These are phyloP conservation scores for Yamadazyma kitorensis DNA, from an alignment of 805 yeast genomes.

Conservation along the genomic window DNA sequence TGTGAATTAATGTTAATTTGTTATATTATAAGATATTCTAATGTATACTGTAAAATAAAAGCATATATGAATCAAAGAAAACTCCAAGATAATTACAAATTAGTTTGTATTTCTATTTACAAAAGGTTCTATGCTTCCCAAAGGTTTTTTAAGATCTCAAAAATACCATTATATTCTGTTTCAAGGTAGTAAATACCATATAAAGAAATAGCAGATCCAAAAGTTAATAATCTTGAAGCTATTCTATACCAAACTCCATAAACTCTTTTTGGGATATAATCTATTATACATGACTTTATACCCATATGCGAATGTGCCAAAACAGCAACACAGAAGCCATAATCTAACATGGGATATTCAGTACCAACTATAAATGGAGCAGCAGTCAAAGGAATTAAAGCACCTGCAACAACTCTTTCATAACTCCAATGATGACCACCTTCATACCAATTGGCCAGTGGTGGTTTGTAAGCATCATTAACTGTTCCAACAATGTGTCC, in stretches of 20 bases:
- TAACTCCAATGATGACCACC: conserved; percentile 95
- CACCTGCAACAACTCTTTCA: conserved; percentile 69
- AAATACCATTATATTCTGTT: conserved; percentile 75
- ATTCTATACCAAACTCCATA: conserved; percentile 73
- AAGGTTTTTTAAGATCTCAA: conserved; percentile 56
- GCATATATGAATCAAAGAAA: no score
- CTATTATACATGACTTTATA: conserved; percentile 85
- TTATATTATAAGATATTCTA: neutral
- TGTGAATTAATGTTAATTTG: neutral
- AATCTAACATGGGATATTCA: conserved; percentile 66
- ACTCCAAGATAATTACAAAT: no score
- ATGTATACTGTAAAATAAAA: no score
- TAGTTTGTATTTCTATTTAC: no score
- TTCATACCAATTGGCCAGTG: conserved; percentile 59
- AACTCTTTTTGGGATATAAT: conserved; percentile 84
- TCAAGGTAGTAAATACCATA: conserved; percentile 83
- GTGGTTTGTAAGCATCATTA: conserved; percentile 79
- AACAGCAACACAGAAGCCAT: conserved; percentile 61
- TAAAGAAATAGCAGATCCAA: conserved; percentile 68
- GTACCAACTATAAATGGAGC: conserved; percentile 78
- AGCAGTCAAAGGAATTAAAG: conserved; percentile 72
- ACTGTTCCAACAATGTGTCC: conserved; percentile 92
- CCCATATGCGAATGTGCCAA: conserved; percentile 84
- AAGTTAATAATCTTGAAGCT: conserved; percentile 64
- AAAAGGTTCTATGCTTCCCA: conserved; percentile 48